A percentile compares a stretch with the other conserved stretches of the same genome.
Conservation (phyloP, 2,329 filamentous ascomycete genomes). For the Myriosclerotinia curreyana region DNA sequence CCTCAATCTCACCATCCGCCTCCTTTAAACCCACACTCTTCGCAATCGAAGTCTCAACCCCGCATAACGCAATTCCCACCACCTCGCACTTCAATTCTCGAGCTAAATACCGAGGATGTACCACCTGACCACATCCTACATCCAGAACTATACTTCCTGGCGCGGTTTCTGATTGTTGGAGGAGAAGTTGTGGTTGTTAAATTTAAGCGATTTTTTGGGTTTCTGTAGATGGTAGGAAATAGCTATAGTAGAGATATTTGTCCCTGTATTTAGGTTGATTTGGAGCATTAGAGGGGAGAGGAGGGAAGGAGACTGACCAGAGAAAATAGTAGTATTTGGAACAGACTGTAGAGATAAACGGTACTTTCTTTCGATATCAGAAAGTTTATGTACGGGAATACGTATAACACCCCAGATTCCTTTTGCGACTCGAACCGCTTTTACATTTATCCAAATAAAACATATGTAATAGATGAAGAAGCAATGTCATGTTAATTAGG, state of each 20-base stretch:
- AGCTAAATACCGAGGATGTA: conserved; percentile 45
- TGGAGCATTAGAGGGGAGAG: not conserved
- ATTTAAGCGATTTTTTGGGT: conserved; percentile 57
- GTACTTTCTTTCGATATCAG: conserved; percentile 36
- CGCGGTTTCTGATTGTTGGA: conserved; percentile 47
- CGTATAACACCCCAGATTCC: too few relatives aligned
- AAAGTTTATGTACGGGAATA: too few relatives aligned
- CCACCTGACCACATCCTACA: conserved; percentile 59
- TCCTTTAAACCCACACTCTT: conserved; percentile 46
- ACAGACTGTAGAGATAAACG: conserved; percentile 59
- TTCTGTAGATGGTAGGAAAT: conserved; percentile 55
- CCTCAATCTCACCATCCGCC: conserved; percentile 29
- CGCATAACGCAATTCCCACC: conserved; percentile 59
- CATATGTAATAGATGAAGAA: too few relatives aligned
- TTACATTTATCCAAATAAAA: too few relatives aligned
- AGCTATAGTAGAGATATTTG: conserved; percentile 62
- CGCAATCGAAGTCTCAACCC: conserved; percentile 58
- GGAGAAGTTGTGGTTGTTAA: conserved; percentile 55
- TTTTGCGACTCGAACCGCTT: too few relatives aligned
- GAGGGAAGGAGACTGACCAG: conserved; percentile 45
- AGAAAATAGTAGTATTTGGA: conserved; percentile 61
- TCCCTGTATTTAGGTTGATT: conserved; percentile 44
- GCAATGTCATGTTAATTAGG: too few relatives aligned
- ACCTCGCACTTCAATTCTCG: conserved; percentile 41
- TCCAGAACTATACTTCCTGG: conserved; percentile 49